Percentiles rank a stretch among this genome's conserved stretches.
phyloP scores from a whole-genome alignment of 192 early-diverging fungal species.

The Spizellomyces sp. region DNA sequence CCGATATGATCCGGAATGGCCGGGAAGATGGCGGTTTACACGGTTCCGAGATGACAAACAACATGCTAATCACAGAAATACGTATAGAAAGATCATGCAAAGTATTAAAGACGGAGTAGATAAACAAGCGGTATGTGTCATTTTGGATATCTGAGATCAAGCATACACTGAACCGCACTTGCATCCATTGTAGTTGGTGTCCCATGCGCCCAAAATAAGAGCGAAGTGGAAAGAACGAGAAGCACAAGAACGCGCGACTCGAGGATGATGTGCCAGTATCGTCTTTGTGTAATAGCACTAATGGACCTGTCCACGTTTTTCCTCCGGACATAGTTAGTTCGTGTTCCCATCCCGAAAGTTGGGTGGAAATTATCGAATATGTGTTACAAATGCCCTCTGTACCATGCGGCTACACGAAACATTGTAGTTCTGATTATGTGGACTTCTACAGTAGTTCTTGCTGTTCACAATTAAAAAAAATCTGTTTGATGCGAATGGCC shows the following conservation, averaged over 20 bases:
- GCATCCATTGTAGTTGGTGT: conserved; percentile 19
- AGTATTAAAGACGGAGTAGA: conserved; percentile 54
- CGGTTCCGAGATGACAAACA: conserved; percentile 60
- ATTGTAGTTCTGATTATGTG: too few species aligned
- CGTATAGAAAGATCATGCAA: conserved; percentile 53
- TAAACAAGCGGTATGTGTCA: conserved; percentile 33
- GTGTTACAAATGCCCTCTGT: too few species aligned
- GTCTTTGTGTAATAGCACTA: too few species aligned
- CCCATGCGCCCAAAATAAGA: conserved; percentile 30
- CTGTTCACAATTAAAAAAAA: too few species aligned
- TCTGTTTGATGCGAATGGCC: too few species aligned
- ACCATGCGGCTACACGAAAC: too few species aligned
- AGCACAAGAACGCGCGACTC: not conserved
- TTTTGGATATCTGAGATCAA: not conserved
- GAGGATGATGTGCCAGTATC: too few species aligned
- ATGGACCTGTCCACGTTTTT: too few species aligned
- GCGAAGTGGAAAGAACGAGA: conserved; percentile 34
- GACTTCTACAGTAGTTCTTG: too few species aligned
- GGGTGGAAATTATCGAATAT: too few species aligned
- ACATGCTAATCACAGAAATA: conserved; percentile 51
- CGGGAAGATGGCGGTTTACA: conserved; percentile 51
- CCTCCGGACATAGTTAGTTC: too few species aligned
- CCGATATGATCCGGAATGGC: conserved; percentile 59
- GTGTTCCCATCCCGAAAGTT: too few species aligned
- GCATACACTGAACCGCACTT: not conserved